Conservation (phyloP, 495 filamentous ascomycete species). For the Poronia punctata region DNA sequence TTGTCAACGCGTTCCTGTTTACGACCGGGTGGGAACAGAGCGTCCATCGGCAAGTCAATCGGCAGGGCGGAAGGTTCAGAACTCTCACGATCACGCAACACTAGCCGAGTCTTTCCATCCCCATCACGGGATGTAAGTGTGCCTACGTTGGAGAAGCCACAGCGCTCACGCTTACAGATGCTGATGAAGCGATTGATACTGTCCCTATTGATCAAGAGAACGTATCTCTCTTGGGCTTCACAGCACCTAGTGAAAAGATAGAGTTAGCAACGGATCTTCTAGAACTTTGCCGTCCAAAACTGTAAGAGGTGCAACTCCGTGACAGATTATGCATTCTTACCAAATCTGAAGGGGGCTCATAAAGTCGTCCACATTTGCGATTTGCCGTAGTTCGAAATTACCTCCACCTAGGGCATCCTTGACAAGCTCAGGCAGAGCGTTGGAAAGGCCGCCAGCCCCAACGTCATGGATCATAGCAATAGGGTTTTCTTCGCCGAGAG, state of each 20-base stretch:
- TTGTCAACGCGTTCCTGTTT: conserved; percentile 75
- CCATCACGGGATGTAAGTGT: conserved; percentile 60
- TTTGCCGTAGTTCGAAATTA: conserved; percentile 81
- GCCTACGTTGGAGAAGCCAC: conserved; percentile 90
- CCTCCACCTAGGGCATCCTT: conserved; percentile 86
- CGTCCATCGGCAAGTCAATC: conserved; percentile 86
- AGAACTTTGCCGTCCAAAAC: no score
- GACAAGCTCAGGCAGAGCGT: conserved; percentile 86
- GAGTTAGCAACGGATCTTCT: no score
- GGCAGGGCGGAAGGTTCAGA: conserved; percentile 60
- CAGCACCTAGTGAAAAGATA: conserved; percentile 55
- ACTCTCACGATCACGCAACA: conserved; percentile 77
- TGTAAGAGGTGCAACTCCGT: no score
- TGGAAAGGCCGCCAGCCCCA: conserved; percentile 89
- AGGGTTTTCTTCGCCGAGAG: conserved; percentile 74
- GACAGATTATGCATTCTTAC: no score
- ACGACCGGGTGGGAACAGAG: conserved; percentile 85
- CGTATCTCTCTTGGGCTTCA: conserved; percentile 93
- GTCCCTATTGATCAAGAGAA: conserved; percentile 72
- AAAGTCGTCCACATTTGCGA: conserved; percentile 80
- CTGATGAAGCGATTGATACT: conserved; percentile 74
- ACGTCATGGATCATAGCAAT: conserved; percentile 97
- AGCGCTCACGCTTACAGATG: conserved; percentile 80
- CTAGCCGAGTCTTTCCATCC: conserved; percentile 57
- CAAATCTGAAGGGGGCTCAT: conserved; percentile 96